phyloP scores from a whole-genome alignment of 106 monocot species.

The Dioscorea dumetorum region DNA sequence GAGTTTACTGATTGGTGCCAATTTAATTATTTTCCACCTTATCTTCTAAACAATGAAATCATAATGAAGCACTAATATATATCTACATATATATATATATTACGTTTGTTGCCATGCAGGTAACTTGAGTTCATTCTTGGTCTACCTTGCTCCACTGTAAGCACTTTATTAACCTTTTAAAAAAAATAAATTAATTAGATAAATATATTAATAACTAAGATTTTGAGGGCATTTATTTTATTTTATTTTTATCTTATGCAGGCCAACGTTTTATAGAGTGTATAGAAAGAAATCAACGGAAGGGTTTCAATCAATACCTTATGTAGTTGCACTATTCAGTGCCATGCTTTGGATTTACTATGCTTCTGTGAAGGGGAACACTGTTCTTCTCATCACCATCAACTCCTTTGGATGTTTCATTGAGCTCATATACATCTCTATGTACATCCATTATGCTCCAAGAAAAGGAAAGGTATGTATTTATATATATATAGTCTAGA shows the following conservation, averaged over 20 bases:
- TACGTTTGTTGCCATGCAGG: background rate
- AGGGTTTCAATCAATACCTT: conserved; percentile 42
- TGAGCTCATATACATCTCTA: conserved; percentile 27
- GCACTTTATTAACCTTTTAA: background rate
- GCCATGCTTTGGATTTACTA: conserved; percentile 41
- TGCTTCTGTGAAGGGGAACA: conserved; percentile 22
- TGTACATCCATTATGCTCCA: conserved; percentile 40
- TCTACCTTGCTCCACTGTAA: conserved; percentile 21
- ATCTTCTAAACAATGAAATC: too few relatives aligned
- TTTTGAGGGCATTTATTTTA: background rate
- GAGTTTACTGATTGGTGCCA: too few relatives aligned
- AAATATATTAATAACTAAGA: too few relatives aligned
- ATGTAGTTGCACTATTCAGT: conserved; percentile 39
- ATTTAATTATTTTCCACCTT: too few relatives aligned
- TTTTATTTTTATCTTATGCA: background rate
- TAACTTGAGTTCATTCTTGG: conserved; percentile 20
- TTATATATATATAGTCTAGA: too few relatives aligned
- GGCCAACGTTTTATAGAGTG: conserved; percentile 34
- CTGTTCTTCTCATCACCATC: conserved; percentile 35
- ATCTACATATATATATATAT: too few relatives aligned
- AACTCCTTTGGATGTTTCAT: conserved; percentile 37
- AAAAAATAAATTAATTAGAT: too few relatives aligned
- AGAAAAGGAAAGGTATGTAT: conserved; percentile 10
- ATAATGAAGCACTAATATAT: too few relatives aligned
- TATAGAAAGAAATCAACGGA: conserved; percentile 31